Base-by-base conservation (phyloP, 257 asterid species). In the Nicotiana tabacum region DNA sequence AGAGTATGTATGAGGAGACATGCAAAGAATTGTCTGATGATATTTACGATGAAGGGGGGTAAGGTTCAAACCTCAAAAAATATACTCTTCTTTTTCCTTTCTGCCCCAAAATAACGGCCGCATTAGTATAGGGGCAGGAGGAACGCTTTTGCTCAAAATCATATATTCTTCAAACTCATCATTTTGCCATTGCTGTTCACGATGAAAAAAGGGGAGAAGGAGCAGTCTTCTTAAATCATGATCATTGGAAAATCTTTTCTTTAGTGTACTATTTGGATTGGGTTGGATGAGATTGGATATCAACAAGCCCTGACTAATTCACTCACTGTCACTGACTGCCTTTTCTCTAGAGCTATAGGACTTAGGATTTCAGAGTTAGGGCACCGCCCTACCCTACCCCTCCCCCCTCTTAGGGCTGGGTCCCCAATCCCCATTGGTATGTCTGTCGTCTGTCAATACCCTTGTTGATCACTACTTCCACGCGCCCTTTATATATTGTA, bases 21-120 rank as follows among this genome's bases (percentile, higher is more conserved):
- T 35, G 81, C 89, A 88, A 87, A 84, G 83, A 83, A 87, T 85
- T 33, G 39, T 30, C 17, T 85, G 82, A 84, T 86, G 87, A 88
- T 83, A 88, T 87, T 89, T 89, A 86, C 92, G 88, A 89, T 78
- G 89, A 85, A 85, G 7, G n/a, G 6, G 9, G 29, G 72, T 46
- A 37, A 37, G 64, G 81, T 86, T 53, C 90, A 85, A 85, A 87
- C 78, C 89, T 88, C 88, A 80, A 89, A 85, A 87, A 69, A 51
- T 60, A 83, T 82, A 37, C 56, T 12, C 62, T 5, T 68, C 33
- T 17, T 32, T 13, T 65, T 57, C 77, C 64, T 53, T 78, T 10
- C 66, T 29, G n/a, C 82, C 62, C 66, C 69, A 74, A 83, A 88
- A 89, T 88, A 88, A 88, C 94, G 94, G 94, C 94, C 62, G 83